Percentiles rank a stretch among this genome's conserved stretches.
phyloP scores from a whole-genome alignment of 192 early-diverging fungal genomes.

The Coemansia asiatica region DNA sequence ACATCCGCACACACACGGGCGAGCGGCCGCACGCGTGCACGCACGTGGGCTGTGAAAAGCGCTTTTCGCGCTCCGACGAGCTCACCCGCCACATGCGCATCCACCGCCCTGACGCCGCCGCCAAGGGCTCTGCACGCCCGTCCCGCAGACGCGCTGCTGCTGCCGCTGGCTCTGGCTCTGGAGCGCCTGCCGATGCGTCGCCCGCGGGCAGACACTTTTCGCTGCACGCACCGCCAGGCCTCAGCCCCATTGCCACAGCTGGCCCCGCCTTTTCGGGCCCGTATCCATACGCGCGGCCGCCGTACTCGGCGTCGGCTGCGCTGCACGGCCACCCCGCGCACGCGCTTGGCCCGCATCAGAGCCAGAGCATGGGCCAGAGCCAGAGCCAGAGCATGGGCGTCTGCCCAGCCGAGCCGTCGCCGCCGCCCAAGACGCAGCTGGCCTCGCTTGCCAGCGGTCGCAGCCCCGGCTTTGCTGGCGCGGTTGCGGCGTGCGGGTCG shows the following conservation, averaged over 20 bases:
- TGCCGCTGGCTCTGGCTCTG: background rate
- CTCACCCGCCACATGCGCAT: slow-evolving; percentile 70
- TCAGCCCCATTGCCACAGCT: slow-evolving; percentile 40
- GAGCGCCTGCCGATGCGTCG: slow-evolving; percentile 16
- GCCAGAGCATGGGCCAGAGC: no score
- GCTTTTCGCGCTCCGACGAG: slow-evolving; percentile 77
- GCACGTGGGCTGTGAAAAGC: slow-evolving; percentile 74
- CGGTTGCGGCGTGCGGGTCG: slow-evolving; percentile 1
- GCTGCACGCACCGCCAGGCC: slow-evolving; percentile 44
- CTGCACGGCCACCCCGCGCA: background rate
- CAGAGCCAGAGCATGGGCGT: background rate
- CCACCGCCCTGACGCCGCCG: slow-evolving; percentile 41
- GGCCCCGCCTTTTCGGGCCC: slow-evolving; percentile 37
- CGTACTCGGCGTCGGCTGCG: slow-evolving; percentile 37
- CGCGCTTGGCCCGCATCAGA: background rate
- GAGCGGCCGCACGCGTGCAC: slow-evolving; percentile 81
- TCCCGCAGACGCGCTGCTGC: slow-evolving; percentile 25
- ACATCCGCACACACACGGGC: slow-evolving; percentile 83
- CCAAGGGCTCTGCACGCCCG: slow-evolving; percentile 41
- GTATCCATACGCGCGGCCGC: slow-evolving; percentile 25
- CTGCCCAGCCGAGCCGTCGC: background rate
- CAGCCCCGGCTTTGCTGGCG: slow-evolving; percentile 1
- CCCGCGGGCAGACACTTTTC: slow-evolving; percentile 30
- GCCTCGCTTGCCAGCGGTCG: background rate
- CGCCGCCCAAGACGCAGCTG: background rate